Evolutionary conservation across 1,284 basidiomycete genomes (phyloP), one percentile per base, ranked within the genome.

Genomic region (Ustilago cynodontis): DNA sequence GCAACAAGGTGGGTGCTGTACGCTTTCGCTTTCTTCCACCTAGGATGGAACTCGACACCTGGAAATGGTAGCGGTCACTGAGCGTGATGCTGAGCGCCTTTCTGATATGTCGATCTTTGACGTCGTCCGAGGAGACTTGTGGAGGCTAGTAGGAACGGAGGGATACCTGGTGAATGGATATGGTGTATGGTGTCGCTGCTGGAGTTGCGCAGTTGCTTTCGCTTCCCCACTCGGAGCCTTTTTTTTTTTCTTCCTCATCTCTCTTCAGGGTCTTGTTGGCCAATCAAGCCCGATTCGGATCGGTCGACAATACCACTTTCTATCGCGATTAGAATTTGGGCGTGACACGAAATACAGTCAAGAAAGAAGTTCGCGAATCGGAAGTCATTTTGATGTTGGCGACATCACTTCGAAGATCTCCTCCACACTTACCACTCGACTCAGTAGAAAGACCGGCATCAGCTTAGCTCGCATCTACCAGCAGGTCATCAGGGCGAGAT

Each of bases 361-460:
- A 43, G n/a, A 43, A 37, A 56, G 41, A 66, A 66, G 56, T 64
- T 72, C 70, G 70, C 60, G 70, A 72, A 49, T 72, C 70, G 70
- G 70, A 66, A 72, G 56, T 67, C 29, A 20, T 43, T 7, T 35
- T 11, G 22, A 53, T 47, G 51, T 35, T 29, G 52, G 22, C 51
- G 20, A 28, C 50, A 41, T 13, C n/a, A 31, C 20, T 22, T 39
- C 58, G n/a, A 14, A 20, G 29, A 24, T 24, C 37, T 51, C 31
- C 45, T 54, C 56, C 54, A 52, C 54, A 29, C 33, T 24, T 33
- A 4, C 3, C 47, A 20, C 24, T 9, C 28, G 24, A 33, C 20
- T 28, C 43, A 37, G 14, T 26, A 29, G 14, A 13, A 31, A 26
- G n/a, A n/a, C 14, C 26, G 3, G 54, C 54, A 31, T 29, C 39